A percentile compares a stretch with the other conserved stretches of the same genome.
These are phyloP conservation scores for Nymphaea thermarum DNA, from an alignment of 164 flowering plant species.

Conservation along the genomic window DNA sequence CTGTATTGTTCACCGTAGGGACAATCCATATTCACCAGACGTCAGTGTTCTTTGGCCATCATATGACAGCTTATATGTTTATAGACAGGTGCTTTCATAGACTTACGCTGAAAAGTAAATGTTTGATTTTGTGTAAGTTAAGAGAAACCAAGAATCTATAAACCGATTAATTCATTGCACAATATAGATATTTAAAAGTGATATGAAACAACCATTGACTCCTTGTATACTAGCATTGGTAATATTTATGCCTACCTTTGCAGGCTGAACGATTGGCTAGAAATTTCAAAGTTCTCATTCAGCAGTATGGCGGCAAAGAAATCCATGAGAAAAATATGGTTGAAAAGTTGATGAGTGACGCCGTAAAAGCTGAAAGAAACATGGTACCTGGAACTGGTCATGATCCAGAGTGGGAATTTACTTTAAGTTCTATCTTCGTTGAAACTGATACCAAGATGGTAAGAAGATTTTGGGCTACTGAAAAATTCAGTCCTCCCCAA, in stretches of 20 bases:
- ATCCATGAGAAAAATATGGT: conserved; percentile 23
- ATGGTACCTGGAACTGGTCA: conserved; percentile 31
- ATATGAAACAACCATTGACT: too few species aligned
- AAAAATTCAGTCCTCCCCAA: neutral
- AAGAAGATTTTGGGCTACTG: conserved; percentile 1
- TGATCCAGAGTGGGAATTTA: conserved; percentile 32
- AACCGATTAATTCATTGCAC: too few species aligned
- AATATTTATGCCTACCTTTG: neutral
- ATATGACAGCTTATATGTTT: too few species aligned
- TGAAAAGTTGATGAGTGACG: conserved; percentile 34
- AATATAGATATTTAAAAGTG: too few species aligned
- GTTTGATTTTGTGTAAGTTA: too few species aligned
- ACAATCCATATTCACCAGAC: too few species aligned
- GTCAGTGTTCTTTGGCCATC: too few species aligned
- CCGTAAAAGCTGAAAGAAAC: conserved; percentile 32
- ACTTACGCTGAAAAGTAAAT: too few species aligned
- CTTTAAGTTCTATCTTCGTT: conserved; percentile 39
- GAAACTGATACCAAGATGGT: conserved; percentile 49
- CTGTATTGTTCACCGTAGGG: too few species aligned
- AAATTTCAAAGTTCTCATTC: conserved; percentile 26
- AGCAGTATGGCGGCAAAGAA: conserved; percentile 19
- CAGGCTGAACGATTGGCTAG: conserved; percentile 30
- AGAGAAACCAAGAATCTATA: too few species aligned
- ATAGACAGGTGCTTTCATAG: too few species aligned
- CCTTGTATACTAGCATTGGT: neutral